Base-by-base conservation (phyloP, 495 filamentous ascomycete species). In the Xylaria palmicola region DNA sequence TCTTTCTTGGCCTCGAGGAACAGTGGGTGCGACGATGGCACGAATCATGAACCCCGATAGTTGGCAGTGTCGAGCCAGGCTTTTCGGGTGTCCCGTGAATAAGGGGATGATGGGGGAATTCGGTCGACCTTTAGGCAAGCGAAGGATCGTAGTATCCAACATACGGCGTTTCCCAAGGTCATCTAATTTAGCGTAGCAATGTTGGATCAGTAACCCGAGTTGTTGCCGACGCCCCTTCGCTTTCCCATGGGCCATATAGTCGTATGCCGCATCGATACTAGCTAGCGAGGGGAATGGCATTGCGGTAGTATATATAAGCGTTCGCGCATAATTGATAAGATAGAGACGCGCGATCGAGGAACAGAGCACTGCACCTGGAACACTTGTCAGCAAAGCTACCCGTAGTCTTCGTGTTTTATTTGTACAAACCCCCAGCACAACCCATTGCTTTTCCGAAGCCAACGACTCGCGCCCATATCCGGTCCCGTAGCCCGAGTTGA, bases 381-480 rank as follows among this genome's bases (percentile, higher is more conserved):
- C 30, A 68, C 51, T 20, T 0, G 55, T 59, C 15, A 37, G 41
- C 20, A 40, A 49, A 7, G 2, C 2, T 4, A 17, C 12, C 1
- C 53, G 15, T 24, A 26, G 10, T 0, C 36, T 3, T 30, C 8
- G 43, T 19, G 6, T 13, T 26, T 22, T 24, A n/a, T 26, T n/a
- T 54, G 56, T 22, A 74, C 79, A 62, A 76, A 90, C 88, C 90
- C 71, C 90, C 90, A 47, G 86, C 81, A 62, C 86, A 87, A 15
- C 83, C 86, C 60, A 93, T 70, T 2, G 88, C 86, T 67, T 93
- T 94, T 4, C 90, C 89, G 76, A 91, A 92, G 0, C 88, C 90
- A 69, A 91, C 82, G 12, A 91, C 77, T 22, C 90, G 71, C 4
- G 89, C 84, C 75, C 88, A 88, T 39, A 92, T 79, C 22, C 78